These are phyloP conservation scores for Scheffersomyces lignosus DNA, from an alignment of 805 yeast genomes.

Conservation along the genomic window DNA sequence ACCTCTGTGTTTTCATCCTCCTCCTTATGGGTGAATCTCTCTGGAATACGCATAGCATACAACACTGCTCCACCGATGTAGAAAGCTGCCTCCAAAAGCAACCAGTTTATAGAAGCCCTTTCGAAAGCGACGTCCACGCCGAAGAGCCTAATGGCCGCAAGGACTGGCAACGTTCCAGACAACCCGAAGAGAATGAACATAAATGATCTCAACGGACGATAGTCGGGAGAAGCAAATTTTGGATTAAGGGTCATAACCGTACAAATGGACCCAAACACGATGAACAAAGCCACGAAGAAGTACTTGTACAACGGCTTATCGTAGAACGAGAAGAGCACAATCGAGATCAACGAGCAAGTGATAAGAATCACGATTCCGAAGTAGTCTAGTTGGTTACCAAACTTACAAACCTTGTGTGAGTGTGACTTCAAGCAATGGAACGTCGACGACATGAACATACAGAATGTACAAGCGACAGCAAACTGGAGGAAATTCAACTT, in stretches of 20 bases:
- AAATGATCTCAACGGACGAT: slow-evolving; percentile 74
- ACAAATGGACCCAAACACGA: slow-evolving; percentile 60
- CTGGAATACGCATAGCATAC: slow-evolving; percentile 81
- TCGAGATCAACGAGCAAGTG: slow-evolving; percentile 57
- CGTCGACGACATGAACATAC: slow-evolving; percentile 62
- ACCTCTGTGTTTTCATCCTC: slow-evolving; percentile 12
- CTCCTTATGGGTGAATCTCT: slow-evolving; percentile 44
- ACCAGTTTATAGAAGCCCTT: slow-evolving; percentile 60
- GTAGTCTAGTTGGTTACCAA: slow-evolving; percentile 73
- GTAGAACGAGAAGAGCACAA: slow-evolving; percentile 41
- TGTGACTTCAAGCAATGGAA: slow-evolving; percentile 72
- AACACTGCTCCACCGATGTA: slow-evolving; percentile 79
- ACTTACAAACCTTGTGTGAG: slow-evolving; percentile 50
- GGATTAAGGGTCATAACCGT: slow-evolving; percentile 62
- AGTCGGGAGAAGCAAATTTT: slow-evolving; percentile 64
- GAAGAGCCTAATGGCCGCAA: slow-evolving; percentile 47
- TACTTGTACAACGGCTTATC: slow-evolving; percentile 40
- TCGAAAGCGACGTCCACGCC: slow-evolving; percentile 50
- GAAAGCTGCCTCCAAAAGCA: slow-evolving; percentile 67
- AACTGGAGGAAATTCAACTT: slow-evolving; percentile 53
- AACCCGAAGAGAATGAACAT: slow-evolving; percentile 82
- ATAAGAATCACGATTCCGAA: slow-evolving; percentile 72
- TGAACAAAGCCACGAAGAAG: slow-evolving; percentile 47
- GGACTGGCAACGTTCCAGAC: slow-evolving; percentile 70
- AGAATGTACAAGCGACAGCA: slow-evolving; percentile 55